A percentile compares a stretch with the other conserved stretches of the same genome.
Evolutionary conservation across 192 early-diverging fungal species (phyloP).

Genomic region (Entrophospora sp.): DNA sequence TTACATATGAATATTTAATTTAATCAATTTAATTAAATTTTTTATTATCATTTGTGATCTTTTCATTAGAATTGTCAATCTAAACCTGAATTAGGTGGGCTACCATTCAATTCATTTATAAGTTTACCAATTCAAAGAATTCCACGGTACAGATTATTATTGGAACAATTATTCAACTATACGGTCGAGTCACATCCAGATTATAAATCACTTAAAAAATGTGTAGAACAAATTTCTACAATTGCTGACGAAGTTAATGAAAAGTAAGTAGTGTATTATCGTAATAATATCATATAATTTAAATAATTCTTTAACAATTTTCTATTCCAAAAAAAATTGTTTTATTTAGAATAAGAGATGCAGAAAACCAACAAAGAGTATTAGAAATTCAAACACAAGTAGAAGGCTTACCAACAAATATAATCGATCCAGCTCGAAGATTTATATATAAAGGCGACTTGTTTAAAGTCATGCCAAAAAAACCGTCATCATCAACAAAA

Average conservation of each 20-base stretch:
- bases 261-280: not conserved
- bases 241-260: slow-evolving; percentile 80
- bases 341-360: slow-evolving; percentile 20
- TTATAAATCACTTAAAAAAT: slow-evolving; percentile 48
- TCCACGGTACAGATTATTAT: slow-evolving; percentile 79
- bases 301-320: not conserved
- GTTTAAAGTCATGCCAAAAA: slow-evolving; percentile 1
- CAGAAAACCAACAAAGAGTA: slow-evolving; percentile 21
- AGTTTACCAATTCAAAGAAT: slow-evolving; percentile 85
- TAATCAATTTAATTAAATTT: too few relatives aligned
- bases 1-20: too few relatives aligned
- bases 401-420: not conserved
- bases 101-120: slow-evolving; percentile 63
- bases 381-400: slow-evolving; percentile 15
- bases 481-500: not conserved
- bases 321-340: too few relatives aligned
- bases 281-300: not conserved
- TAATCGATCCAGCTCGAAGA: slow-evolving; percentile 19
- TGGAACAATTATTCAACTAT: slow-evolving; percentile 60
- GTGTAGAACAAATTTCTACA: slow-evolving; percentile 51
- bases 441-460: slow-evolving; percentile 16
- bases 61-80: slow-evolving; percentile 7
- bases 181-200: slow-evolving; percentile 68
- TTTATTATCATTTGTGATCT: not conserved
- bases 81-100: slow-evolving; percentile 3